These are phyloP conservation scores for Platanthera zijinensis DNA, from an alignment of 106 monocot species.

Conservation along the genomic window DNA sequence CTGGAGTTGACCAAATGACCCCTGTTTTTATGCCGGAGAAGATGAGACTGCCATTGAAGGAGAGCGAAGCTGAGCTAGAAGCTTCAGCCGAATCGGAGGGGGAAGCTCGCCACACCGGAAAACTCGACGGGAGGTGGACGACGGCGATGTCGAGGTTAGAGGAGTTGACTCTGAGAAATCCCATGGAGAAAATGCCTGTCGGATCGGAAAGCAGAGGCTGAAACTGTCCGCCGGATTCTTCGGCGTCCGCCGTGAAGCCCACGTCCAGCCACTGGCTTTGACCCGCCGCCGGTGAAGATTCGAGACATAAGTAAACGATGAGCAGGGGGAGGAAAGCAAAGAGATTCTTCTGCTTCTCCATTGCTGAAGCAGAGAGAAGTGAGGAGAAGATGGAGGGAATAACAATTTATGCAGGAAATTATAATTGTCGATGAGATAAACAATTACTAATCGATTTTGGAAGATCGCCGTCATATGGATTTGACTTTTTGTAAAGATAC, in stretches of 20 bases:
- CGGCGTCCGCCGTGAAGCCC: not conserved
- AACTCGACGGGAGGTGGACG: conserved; percentile 46
- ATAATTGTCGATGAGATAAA: not conserved
- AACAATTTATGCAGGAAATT: not conserved
- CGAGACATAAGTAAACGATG: not conserved
- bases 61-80: conserved; percentile 26
- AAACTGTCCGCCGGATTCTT: conserved; percentile 9
- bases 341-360: not conserved
- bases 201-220: conserved; percentile 55
- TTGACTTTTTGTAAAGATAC: not conserved
- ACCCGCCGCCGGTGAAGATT: not conserved
- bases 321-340: not conserved
- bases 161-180: conserved; percentile 35
- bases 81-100: conserved; percentile 12
- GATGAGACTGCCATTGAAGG: conserved; percentile 41
- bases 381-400: not conserved
- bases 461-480: not conserved
- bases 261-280: not conserved
- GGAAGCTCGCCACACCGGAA: conserved; percentile 43
- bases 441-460: not conserved
- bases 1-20: conserved; percentile 21
- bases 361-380: not conserved
- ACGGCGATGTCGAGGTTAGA: conserved; percentile 47
- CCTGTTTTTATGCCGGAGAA: conserved; percentile 28
- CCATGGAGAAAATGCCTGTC: conserved; percentile 39